Conservation (phyloP, 2,329 filamentous ascomycete species). For the Aureobasidium sp. region DNA sequence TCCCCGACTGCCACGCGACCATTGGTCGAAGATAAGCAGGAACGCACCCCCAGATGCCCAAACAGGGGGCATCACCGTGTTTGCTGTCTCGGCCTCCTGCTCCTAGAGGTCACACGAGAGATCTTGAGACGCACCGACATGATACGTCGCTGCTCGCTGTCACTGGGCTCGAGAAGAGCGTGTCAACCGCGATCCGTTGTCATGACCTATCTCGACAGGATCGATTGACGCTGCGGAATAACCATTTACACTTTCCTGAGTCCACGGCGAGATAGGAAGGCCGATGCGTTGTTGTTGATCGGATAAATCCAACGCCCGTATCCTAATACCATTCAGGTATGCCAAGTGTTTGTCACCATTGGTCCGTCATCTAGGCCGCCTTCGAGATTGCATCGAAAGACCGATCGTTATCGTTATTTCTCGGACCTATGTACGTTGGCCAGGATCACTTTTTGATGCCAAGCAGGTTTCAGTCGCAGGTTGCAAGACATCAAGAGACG, state of each 20-base stretch:
- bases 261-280: slow-evolving; percentile 1
- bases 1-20: slow-evolving; percentile 1
- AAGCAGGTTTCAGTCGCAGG: background rate
- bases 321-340: background rate
- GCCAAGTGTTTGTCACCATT: background rate
- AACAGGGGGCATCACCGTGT: slow-evolving; percentile 1
- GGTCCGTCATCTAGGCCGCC: background rate
- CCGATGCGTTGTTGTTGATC: background rate
- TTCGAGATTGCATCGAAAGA: background rate
- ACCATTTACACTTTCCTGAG: slow-evolving; percentile 6
- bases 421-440: background rate
- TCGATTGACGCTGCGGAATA: background rate
- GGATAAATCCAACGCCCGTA: slow-evolving; percentile 7
- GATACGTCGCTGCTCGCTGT: background rate
- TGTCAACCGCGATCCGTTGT: background rate
- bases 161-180: background rate
- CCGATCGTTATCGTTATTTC: background rate
- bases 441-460: background rate
- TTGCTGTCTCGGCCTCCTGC: background rate
- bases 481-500: background rate
- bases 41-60: background rate
- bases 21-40: slow-evolving; percentile 9
- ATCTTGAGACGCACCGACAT: background rate
- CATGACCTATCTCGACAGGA: background rate
- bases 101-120: background rate